A percentile compares a stretch with the other conserved stretches of the same genome.
Conservation (phyloP, 2,329 filamentous ascomycete species). For the Neoascochyta sp. region DNA sequence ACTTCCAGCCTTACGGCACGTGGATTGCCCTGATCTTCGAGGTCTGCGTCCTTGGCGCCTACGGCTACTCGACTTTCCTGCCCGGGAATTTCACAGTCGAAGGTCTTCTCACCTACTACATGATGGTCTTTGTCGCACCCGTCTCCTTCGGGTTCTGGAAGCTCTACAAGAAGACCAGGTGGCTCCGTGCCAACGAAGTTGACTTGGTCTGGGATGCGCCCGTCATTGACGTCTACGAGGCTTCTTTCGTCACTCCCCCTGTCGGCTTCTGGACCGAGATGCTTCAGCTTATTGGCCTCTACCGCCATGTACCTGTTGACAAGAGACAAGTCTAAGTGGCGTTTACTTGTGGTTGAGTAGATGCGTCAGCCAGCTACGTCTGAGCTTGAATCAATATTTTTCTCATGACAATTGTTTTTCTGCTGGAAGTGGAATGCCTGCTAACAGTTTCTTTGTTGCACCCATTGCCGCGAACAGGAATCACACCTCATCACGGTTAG, state of each 20-base stretch:
- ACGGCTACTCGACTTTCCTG: slow-evolving; percentile 53
- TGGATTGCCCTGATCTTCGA: slow-evolving; percentile 49
- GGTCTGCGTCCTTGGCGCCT: slow-evolving; percentile 50
- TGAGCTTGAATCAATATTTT: too few relatives aligned
- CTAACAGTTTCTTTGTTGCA: too few relatives aligned
- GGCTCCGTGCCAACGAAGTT: slow-evolving; percentile 49
- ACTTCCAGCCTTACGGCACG: slow-evolving; percentile 52
- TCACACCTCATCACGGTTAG: too few relatives aligned
- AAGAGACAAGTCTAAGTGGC: slow-evolving; percentile 25
- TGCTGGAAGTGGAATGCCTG: too few relatives aligned
- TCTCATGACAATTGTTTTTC: too few relatives aligned
- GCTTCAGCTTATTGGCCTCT: slow-evolving; percentile 32
- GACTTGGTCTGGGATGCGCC: slow-evolving; percentile 44
- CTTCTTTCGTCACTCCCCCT: slow-evolving; percentile 42
- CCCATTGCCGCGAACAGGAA: too few relatives aligned
- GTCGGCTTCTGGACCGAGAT: slow-evolving; percentile 37
- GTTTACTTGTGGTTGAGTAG: too few relatives aligned
- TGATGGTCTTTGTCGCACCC: slow-evolving; percentile 49
- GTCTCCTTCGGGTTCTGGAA: slow-evolving; percentile 61
- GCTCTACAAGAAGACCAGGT: slow-evolving; percentile 56
- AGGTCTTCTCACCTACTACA: slow-evolving; percentile 54
- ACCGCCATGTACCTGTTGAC: slow-evolving; percentile 28
- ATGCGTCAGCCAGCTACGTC: too few relatives aligned
- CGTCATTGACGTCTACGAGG: slow-evolving; percentile 39
- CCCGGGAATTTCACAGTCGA: slow-evolving; percentile 47